These are phyloP conservation scores for Trifolium pratense DNA, from an alignment of 306 rosid species.

Conservation along the genomic window DNA sequence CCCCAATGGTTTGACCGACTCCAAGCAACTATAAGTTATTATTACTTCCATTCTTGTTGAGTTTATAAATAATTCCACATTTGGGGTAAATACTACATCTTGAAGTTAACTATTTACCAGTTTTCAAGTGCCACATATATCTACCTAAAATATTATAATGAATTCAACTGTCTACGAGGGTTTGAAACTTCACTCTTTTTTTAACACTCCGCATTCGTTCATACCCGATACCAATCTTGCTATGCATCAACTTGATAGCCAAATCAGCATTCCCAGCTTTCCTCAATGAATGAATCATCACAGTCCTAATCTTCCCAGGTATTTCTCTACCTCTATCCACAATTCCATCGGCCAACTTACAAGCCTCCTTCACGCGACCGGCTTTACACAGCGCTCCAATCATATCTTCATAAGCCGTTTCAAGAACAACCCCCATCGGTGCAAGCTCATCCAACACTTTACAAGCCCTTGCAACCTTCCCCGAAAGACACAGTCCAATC, in stretches of 20 bases:
- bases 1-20: background rate
- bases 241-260: conserved; percentile 85
- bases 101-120: conserved; percentile 17
- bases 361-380: conserved; percentile 79
- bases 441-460: conserved; percentile 88
- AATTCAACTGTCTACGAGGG: conserved; percentile 53
- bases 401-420: conserved; percentile 84
- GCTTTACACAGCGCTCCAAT: conserved; percentile 76
- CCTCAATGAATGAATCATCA: conserved; percentile 81
- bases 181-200: conserved; percentile 78
- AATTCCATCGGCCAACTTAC: conserved; percentile 93
- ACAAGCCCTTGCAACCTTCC: conserved; percentile 88
- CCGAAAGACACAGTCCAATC: conserved; percentile 79
- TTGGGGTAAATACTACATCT: conserved; percentile 8
- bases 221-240: conserved; percentile 94
- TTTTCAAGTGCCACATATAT: conserved; percentile 20
- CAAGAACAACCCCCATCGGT: conserved; percentile 81
- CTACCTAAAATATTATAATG: conserved; percentile 32
- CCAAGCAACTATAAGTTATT: background rate
- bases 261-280: conserved; percentile 81
- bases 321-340: conserved; percentile 89
- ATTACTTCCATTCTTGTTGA: background rate
- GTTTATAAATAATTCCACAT: conserved; percentile 1
- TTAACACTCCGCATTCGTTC: conserved; percentile 75
- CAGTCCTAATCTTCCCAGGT: conserved; percentile 76